Evolutionary conservation across 805 yeast species (phyloP).

Genomic region (Zygoascus ofunaensis): DNA sequence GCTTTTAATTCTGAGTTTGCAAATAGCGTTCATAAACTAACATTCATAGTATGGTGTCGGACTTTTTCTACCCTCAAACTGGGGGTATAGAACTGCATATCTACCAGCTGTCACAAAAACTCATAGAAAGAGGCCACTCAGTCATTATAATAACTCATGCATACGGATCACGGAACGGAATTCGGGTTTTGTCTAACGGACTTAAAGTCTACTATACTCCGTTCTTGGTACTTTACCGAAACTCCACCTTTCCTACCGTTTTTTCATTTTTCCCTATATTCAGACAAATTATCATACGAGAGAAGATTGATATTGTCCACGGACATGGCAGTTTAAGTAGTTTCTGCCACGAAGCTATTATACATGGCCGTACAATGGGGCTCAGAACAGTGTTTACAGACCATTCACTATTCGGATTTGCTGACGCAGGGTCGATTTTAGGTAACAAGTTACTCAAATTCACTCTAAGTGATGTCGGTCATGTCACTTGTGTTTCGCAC

Average conservation of each 20-base stretch:
- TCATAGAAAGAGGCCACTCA: slow-evolving; percentile 72
- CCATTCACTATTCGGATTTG: slow-evolving; percentile 91
- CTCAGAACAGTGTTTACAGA: slow-evolving; percentile 87
- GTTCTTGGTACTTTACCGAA: slow-evolving; percentile 66
- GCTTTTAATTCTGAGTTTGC: neutral
- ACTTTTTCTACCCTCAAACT: slow-evolving; percentile 95
- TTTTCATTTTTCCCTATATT: slow-evolving; percentile 80
- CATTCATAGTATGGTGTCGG: slow-evolving; percentile 62
- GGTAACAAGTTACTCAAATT: slow-evolving; percentile 83
- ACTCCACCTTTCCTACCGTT: slow-evolving; percentile 80
- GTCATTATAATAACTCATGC: slow-evolving; percentile 85
- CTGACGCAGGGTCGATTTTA: slow-evolving; percentile 70
- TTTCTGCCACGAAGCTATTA: slow-evolving; percentile 78
- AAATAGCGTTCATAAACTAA: slow-evolving; percentile 2
- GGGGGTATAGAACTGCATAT: slow-evolving; percentile 98
- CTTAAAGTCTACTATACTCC: slow-evolving; percentile 90
- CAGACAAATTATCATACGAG: slow-evolving; percentile 78
- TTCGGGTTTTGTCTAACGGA: slow-evolving; percentile 79
- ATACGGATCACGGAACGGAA: slow-evolving; percentile 73
- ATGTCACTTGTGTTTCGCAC: slow-evolving; percentile 92
- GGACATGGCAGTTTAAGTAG: slow-evolving; percentile 90
- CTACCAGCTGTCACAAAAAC: slow-evolving; percentile 73
- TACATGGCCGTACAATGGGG: slow-evolving; percentile 94
- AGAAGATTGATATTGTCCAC: slow-evolving; percentile 79
- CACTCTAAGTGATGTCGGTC: slow-evolving; percentile 77